Percentiles rank a stretch among this genome's conserved stretches.
These are phyloP conservation scores for Lanzia echinophila DNA, from an alignment of 2,329 filamentous ascomycete genomes.

Conservation along the genomic window DNA sequence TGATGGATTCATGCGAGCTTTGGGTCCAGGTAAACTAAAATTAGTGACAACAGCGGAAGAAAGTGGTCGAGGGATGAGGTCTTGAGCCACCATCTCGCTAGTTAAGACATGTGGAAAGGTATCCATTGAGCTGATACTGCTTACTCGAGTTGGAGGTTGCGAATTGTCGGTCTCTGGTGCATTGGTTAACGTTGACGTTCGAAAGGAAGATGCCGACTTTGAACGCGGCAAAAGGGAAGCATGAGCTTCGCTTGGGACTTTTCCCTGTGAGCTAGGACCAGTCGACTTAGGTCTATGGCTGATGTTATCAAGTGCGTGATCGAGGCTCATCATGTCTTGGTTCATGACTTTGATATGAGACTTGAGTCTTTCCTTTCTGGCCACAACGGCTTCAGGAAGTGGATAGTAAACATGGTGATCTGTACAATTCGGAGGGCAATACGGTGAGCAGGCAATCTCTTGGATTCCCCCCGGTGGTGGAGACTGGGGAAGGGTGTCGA, in stretches of 20 bases:
- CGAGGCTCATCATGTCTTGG: background rate
- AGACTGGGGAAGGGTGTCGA: constrained; percentile 7
- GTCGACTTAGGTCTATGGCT: background rate
- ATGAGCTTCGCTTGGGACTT: background rate
- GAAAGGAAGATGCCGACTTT: constrained; percentile 8
- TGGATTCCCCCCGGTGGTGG: background rate
- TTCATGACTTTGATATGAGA: background rate
- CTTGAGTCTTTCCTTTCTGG: background rate
- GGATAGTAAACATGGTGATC: constrained; percentile 5
- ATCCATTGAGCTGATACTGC: constrained; percentile 19
- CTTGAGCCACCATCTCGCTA: constrained; percentile 15
- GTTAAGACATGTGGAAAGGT: constrained; percentile 21
- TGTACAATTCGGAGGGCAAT: constrained; percentile 5
- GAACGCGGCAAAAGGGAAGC: background rate
- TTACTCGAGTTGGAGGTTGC: constrained; percentile 9
- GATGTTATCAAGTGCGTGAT: background rate
- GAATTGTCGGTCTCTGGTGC: constrained; percentile 7
- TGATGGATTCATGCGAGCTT: background rate
- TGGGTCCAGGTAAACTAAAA: constrained; percentile 25
- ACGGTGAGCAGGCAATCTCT: constrained; percentile 5
- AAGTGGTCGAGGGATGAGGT: constrained; percentile 7
- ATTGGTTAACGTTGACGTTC: constrained; percentile 5
- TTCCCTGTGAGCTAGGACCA: background rate
- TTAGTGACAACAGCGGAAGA: constrained; percentile 24
- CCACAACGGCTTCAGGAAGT: background rate